Conservation (phyloP, 352 stramenopile species). For the Pythium scleroteichum region DNA sequence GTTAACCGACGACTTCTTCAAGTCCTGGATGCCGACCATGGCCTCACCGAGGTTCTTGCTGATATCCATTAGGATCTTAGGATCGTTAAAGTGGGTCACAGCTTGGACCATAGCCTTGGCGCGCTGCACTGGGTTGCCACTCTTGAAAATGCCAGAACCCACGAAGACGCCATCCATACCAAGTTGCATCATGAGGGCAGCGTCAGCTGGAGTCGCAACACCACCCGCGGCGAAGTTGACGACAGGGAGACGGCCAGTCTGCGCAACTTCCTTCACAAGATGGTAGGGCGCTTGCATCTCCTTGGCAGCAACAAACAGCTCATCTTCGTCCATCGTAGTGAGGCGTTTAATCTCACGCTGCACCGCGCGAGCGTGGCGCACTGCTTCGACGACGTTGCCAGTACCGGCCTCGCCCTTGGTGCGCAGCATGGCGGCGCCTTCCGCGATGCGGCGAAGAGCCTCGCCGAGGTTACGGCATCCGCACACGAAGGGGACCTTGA, state of each 20-base stretch:
- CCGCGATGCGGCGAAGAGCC: constrained; percentile 93
- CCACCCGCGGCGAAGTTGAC: constrained; percentile 98
- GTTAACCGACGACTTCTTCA: constrained; percentile 95
- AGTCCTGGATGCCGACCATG: constrained; percentile 98
- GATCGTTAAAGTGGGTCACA: constrained; percentile 96
- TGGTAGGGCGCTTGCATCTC: constrained; percentile 95
- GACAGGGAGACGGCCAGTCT: constrained; percentile 92
- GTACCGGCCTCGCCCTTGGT: constrained; percentile 99
- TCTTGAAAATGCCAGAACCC: constrained; percentile 98
- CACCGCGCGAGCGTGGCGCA: constrained; percentile 94
- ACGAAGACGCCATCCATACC: constrained; percentile 99
- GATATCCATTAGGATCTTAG: constrained; percentile 97
- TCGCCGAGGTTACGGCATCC: constrained; percentile 98
- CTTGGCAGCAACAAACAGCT: constrained; percentile 97
- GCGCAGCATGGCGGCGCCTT: constrained; percentile 97
- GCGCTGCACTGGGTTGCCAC: constrained; percentile 91
- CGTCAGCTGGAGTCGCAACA: constrained; percentile 97
- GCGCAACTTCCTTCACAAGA: constrained; percentile 91
- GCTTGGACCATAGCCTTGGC: constrained; percentile 97
- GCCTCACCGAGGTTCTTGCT: constrained; percentile 94
- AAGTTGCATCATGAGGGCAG: constrained; percentile 99
- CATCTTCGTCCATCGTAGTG: constrained; percentile 94
- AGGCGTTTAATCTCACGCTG: constrained; percentile 91
- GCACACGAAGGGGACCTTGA: constrained; percentile 98
- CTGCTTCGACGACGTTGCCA: constrained; percentile 98